phyloP scores from a whole-genome alignment of 768 basidiomycete genomes.

The Clitopilus hobsonii region DNA sequence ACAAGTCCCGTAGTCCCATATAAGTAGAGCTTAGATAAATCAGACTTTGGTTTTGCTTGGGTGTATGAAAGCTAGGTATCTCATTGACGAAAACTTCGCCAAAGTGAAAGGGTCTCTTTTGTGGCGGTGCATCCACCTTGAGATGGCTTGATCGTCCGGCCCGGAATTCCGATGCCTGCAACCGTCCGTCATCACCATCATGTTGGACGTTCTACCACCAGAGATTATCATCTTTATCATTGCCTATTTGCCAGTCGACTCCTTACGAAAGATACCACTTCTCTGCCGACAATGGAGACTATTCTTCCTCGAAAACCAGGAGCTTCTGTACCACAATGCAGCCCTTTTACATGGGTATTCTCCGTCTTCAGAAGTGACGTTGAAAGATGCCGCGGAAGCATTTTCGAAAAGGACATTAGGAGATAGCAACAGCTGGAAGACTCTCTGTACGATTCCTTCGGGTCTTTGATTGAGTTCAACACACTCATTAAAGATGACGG shows the following conservation, averaged over 20 bases:
- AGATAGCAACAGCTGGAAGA: constrained; percentile 47
- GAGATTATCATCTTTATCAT: constrained; percentile 52
- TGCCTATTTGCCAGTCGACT: constrained; percentile 42
- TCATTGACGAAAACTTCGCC: too few relatives aligned
- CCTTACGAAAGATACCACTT: constrained; percentile 29
- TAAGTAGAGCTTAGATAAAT: too few relatives aligned
- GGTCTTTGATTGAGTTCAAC: too few relatives aligned
- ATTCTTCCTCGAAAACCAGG: constrained; percentile 44
- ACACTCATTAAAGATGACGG: constrained; percentile 2
- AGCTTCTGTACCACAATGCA: constrained; percentile 52
- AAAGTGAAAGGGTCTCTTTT: too few relatives aligned
- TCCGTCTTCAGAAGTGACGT: constrained; percentile 15
- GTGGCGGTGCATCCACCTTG: too few relatives aligned
- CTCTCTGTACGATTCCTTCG: constrained; percentile 56
- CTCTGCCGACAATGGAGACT: constrained; percentile 43
- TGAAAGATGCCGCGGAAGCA: constrained; percentile 23
- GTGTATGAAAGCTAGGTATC: too few relatives aligned
- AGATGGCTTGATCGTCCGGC: neutral
- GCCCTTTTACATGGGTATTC: constrained; percentile 49
- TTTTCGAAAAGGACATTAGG: constrained; percentile 31
- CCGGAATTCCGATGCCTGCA: neutral
- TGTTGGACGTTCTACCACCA: constrained; percentile 46
- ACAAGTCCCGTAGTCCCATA: too few relatives aligned
- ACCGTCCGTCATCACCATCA: constrained; percentile 1
- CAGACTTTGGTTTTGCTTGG: too few relatives aligned